Base-by-base conservation (phyloP, 345 rosid genomes). In the Durio zibethinus region DNA sequence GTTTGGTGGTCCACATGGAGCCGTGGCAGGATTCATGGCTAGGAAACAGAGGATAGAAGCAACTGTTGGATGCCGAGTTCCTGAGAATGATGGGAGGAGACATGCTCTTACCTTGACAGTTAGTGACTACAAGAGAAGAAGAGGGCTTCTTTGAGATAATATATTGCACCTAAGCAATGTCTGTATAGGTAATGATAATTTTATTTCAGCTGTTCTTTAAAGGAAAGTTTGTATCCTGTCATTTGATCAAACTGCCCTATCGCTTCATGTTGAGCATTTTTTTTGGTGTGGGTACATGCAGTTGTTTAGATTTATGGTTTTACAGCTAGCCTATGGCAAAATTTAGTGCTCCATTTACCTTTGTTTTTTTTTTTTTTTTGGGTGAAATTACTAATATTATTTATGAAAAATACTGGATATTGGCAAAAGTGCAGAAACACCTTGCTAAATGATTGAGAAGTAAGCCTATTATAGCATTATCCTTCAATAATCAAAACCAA, bases 121-220 rank as follows among this genome's bases (percentile, higher is more conserved):
- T 57, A 85, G 99, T 65, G 99, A 94, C 78, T 97, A 97, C 94
- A 94, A 97, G 89, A 94, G 98, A 82, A 88, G 99, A 77, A 92
- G 97, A 83, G 98, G 99, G 65, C 98, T 97, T 78, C 92, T 97
- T 60, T 97, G 88, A 91, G 62, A 53, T 73, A n/a, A 36, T 7
- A 36, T 38, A 18, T 23, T 33, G 33, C 62, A 70, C 9, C 72
- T 48, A 7, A 21, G 72, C 29, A 35, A 21, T 40, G 72, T 23
- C 35, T 45, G 8, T 27, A 40, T n/a, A n/a, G 77, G 45, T 52
- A 52, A 50, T 29, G n/a, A 27, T 64, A 47, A 16, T 69, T 69
- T 45, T 48, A 16, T 48, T 69, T 50, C 60, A 70, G 16, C 42
- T 48, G 23, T 69, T 68, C 31, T 43, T 27, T 27, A 27, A 53